These are phyloP conservation scores for Eucalyptus sideroxylon DNA, from an alignment of 345 rosid species.

Conservation along the genomic window DNA sequence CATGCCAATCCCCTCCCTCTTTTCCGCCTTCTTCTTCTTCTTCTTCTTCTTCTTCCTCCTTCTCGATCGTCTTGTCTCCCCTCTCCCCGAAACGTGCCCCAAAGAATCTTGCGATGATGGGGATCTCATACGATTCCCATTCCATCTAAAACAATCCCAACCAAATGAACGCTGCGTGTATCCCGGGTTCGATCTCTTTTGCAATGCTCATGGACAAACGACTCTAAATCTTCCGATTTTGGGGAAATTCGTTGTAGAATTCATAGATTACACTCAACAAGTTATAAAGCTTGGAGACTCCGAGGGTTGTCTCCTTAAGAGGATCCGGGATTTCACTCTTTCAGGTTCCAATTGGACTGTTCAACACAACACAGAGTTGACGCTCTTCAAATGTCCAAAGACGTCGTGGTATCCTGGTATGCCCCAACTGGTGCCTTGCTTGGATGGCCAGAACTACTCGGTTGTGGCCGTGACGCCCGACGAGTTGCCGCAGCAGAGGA, in stretches of 20 bases:
- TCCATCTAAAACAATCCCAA: background rate
- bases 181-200: background rate
- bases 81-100: background rate
- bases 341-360: background rate
- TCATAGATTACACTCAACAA: background rate
- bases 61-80: background rate
- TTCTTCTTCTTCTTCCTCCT: background rate
- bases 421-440: background rate
- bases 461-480: background rate
- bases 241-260: background rate
- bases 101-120: fast-evolving
- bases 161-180: background rate
- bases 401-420: too few relatives aligned
- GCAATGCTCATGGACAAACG: background rate
- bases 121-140: too few relatives aligned
- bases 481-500: background rate
- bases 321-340: background rate
- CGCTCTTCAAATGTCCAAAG: background rate
- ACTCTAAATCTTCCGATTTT: background rate
- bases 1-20: background rate
- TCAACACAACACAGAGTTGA: background rate
- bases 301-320: background rate
- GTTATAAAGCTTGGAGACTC: background rate
- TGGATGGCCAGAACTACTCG: background rate
- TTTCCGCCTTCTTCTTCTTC: background rate